Evolutionary conservation across 306 rosid species (phyloP), one percentile per base, ranked within the genome.

Genomic region (Quercus aquifolioides): DNA sequence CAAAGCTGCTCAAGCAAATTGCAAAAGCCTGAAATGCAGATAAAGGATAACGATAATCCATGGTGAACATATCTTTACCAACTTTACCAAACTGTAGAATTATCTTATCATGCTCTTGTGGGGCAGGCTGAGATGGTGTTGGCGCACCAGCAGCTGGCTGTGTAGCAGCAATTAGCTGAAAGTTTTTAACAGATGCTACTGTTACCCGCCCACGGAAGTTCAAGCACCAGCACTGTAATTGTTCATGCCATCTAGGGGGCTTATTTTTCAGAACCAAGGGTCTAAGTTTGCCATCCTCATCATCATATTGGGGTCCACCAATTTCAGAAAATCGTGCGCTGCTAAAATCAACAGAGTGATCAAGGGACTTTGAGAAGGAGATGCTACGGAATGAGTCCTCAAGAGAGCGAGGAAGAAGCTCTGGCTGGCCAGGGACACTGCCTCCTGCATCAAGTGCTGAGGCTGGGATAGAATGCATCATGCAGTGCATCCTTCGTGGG

Each of bases 11-110:
- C 80, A 93, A 75, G 78, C 97, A 93, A 78, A 91, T 93, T 14
- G 97, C 96, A 62, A 93, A 91, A 54, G 97, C 97, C 84, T 93
- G 97, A 85, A 93, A 93, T 60, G 96, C 96, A 13, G 97, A 93
- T 72, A 93, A 73, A 17, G 97, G 97, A 72, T 89, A 91, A 14
- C 94, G 85, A 46, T 91, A 93, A 87, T 93, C 96, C 97, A 93
- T 93, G 54, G 97, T 93, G 87, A 93, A 93, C 96, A 90, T 89
- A 20, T 92, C 97, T 67, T 90, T 92, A 35, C 92, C 94, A 3
- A 92, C 96, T 84, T 92, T 92, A 58, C 97, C 97, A 46, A 92
- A 92, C 85, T 92, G 97, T 79, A 92, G 88, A 74, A 92, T 91
- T 41, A 90, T 89, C 88, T 90, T 92, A 55, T 92, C 96, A 12